These are phyloP conservation scores for Wickerhamiella dianesei DNA, from an alignment of 805 yeast species.

Conservation along the genomic window DNA sequence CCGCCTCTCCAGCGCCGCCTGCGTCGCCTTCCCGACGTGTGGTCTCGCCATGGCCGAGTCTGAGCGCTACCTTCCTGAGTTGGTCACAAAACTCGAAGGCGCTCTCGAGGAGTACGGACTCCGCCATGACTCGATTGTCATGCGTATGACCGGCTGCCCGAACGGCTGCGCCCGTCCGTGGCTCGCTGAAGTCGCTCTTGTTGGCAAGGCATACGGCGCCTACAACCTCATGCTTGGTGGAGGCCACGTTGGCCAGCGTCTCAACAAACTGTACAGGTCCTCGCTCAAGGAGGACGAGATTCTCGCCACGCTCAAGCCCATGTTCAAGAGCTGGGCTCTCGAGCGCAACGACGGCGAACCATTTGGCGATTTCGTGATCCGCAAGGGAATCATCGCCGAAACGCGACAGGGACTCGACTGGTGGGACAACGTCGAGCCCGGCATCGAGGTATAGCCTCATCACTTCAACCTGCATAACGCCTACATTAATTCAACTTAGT, in stretches of 20 bases:
- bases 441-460: constrained; percentile 18
- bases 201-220: constrained; percentile 89
- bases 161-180: constrained; percentile 98
- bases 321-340: constrained; percentile 87
- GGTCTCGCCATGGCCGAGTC: constrained; percentile 98
- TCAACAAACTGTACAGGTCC: constrained; percentile 78
- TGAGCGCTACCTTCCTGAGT: constrained; percentile 77
- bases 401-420: constrained; percentile 83
- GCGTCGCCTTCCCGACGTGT: constrained; percentile 98
- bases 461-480: too few relatives aligned
- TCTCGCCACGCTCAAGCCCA: constrained; percentile 57
- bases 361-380: constrained; percentile 83
- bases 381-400: constrained; percentile 77
- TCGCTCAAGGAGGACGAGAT: constrained; percentile 87
- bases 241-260: constrained; percentile 83
- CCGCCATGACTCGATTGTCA: constrained; percentile 84
- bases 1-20: constrained; percentile 84
- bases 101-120: constrained; percentile 83
- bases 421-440: constrained; percentile 66
- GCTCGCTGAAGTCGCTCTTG: constrained; percentile 91
- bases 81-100: constrained; percentile 70
- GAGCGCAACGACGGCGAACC: constrained; percentile 88
- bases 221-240: constrained; percentile 93
- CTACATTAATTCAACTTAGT: too few relatives aligned
- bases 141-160: constrained; percentile 99